These are phyloP conservation scores for Cylindrotheca fusiformis DNA, from an alignment of 108 stramenopile species.

Conservation along the genomic window DNA sequence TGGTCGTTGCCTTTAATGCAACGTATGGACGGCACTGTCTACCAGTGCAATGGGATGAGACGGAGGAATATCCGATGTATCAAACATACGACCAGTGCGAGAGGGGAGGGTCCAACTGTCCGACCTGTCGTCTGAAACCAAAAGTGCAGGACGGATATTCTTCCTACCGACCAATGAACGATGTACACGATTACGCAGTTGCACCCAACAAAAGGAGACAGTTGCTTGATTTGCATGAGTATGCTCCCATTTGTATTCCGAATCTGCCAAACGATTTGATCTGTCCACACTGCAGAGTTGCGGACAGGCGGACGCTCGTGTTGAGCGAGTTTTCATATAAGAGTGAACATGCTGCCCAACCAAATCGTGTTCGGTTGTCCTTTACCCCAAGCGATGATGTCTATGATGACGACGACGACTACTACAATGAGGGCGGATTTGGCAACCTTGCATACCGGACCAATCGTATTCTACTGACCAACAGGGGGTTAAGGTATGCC, in stretches of 20 bases:
- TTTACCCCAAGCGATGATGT: not conserved
- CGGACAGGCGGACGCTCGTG: conserved; percentile 5
- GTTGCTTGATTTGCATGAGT: conserved; percentile 1
- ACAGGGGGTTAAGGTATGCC: no score
- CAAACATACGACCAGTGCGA: not conserved
- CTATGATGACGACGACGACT: not conserved
- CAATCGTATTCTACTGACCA: not conserved
- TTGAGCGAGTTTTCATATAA: conserved; percentile 3
- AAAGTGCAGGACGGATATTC: not conserved
- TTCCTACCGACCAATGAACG: not conserved
- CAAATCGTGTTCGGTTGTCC: conserved; percentile 1
- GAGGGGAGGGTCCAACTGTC: not conserved
- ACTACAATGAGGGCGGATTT: not conserved
- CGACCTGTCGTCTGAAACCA: not conserved
- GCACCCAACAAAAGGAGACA: not conserved
- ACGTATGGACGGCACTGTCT: conserved; percentile 12
- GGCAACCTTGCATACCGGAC: not conserved
- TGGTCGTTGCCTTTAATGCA: conserved; percentile 4
- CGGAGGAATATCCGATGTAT: not conserved
- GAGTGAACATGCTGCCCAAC: not conserved
- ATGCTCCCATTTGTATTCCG: not conserved
- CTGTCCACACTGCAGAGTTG: not conserved
- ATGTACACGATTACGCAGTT: not conserved
- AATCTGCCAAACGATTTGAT: conserved; percentile 6
- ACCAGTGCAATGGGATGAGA: not conserved